Base-by-base conservation (phyloP, 805 yeast species). In the Hanseniaspora jakobsenii region DNA sequence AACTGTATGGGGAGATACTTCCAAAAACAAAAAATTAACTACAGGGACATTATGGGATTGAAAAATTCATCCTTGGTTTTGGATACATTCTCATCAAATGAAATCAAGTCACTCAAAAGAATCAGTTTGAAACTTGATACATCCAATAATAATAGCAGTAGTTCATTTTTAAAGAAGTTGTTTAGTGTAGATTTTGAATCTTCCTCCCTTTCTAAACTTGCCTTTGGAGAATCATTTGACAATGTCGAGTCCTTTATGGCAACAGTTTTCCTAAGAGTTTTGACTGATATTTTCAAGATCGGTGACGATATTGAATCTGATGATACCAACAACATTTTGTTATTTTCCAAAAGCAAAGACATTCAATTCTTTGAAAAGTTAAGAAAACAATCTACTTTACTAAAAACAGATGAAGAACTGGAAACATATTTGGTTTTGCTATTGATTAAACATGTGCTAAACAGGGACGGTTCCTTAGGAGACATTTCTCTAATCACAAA, bases 1-100 rank as follows among this genome's bases (percentile, higher is more conserved):
- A 42, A 42, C 8, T 42, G 46, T 14, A 34, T 42, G 39, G 19
- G 39, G 2, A 42, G 37, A 21, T 42, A 42, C 27, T 42, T 42
- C 31, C 46, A 42, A 19, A 42, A 42, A 28, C 46, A 42, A 35
- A 35, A 13, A 5, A 35, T 42, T 3, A 7, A 22, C 2, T 42
- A 34, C 13, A 17, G 26, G 23, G 35, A 42, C 19, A 22, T 38
- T 10, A 38, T 22, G n/a, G 16, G 17, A 6, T 14, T 12, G 14
- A 27, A 18, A 18, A 36, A 8, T 10, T 22, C 26, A 12, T 4
- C 26, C 2, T 42, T 42, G 24, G 30, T 22, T 12, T 10, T 35
- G 6, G 39, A 42, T 16, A 23, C 28, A 12, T 17, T 42, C 9
- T 17, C 23, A 2, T 7, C 29, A 3, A 28, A n/a, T 7, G 36